A percentile compares a stretch with the other conserved stretches of the same genome.
Evolutionary conservation across 2,329 filamentous ascomycete genomes (phyloP).

Genomic region (Lecanicillium sp.): DNA sequence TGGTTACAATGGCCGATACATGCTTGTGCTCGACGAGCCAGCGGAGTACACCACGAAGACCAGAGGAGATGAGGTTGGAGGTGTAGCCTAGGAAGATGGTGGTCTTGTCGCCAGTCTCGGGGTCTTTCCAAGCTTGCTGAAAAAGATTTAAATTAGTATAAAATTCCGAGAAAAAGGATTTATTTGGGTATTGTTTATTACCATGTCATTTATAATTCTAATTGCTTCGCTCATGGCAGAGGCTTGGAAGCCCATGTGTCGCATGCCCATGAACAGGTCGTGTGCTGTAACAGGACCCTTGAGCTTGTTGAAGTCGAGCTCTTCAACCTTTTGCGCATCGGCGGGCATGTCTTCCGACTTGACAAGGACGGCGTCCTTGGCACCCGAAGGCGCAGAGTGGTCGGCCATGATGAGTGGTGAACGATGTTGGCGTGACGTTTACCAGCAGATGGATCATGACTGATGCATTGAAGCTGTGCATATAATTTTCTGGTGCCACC

Average conservation of each 20-base stretch:
- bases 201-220: conserved; percentile 93
- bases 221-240: conserved; percentile 78
- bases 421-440: neutral
- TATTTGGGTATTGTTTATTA: conserved; percentile 32
- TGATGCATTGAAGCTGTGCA: too few species aligned
- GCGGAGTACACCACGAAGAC: conserved; percentile 81
- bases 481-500: conserved; percentile 4
- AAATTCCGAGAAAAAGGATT: neutral
- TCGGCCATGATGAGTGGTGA: conserved; percentile 1
- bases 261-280: conserved; percentile 76
- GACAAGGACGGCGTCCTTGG: conserved; percentile 77
- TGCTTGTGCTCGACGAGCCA: conserved; percentile 92
- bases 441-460: too few species aligned
- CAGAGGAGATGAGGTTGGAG: conserved; percentile 94
- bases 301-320: conserved; percentile 86
- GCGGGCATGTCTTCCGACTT: conserved; percentile 76
- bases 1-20: conserved; percentile 89
- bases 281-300: conserved; percentile 75
- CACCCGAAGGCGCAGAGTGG: conserved; percentile 49
- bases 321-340: conserved; percentile 73
- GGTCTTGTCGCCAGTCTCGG: conserved; percentile 70
- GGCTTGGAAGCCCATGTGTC: conserved; percentile 70
- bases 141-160: conserved; percentile 18
- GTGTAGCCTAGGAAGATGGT: conserved; percentile 98
- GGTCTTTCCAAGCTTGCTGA: conserved; percentile 71